Evolutionary conservation across 352 stramenopile species (phyloP).

Genomic region (Phytophthora hybrid): DNA sequence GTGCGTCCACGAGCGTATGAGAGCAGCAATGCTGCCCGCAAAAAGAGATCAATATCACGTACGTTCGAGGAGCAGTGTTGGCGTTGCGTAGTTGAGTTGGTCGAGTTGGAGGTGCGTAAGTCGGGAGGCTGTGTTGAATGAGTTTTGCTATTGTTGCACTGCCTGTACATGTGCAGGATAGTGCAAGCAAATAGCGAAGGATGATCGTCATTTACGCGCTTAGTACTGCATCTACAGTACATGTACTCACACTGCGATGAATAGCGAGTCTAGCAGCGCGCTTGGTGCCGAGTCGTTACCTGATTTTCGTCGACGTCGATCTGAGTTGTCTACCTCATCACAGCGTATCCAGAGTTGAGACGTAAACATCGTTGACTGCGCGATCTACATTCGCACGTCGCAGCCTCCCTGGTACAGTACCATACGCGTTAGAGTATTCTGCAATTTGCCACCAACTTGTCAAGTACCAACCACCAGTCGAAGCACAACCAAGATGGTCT

Average conservation of each 20-base stretch:
- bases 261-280: background rate
- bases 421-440: constrained; percentile 1
- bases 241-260: background rate
- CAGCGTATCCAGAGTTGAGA: background rate
- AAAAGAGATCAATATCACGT: constrained; percentile 14
- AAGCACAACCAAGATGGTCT: constrained; percentile 20
- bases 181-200: too few species aligned
- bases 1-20: constrained; percentile 7
- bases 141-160: constrained; percentile 33
- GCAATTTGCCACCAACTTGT: background rate
- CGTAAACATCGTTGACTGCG: constrained; percentile 14
- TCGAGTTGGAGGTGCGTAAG: too few species aligned
- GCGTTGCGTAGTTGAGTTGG: too few species aligned
- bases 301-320: background rate
- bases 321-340: too few species aligned
- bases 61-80: constrained; percentile 7
- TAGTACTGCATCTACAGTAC: too few species aligned
- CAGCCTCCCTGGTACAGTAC: too few species aligned
- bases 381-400: background rate
- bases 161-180: constrained; percentile 38
- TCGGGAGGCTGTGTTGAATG: too few species aligned
- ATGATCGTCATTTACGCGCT: too few species aligned
- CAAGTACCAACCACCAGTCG: background rate
- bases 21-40: background rate
- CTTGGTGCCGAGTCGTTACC: background rate